Evolutionary conservation across 345 rosid genomes (phyloP).

Genomic region (Citropsis articulata): DNA sequence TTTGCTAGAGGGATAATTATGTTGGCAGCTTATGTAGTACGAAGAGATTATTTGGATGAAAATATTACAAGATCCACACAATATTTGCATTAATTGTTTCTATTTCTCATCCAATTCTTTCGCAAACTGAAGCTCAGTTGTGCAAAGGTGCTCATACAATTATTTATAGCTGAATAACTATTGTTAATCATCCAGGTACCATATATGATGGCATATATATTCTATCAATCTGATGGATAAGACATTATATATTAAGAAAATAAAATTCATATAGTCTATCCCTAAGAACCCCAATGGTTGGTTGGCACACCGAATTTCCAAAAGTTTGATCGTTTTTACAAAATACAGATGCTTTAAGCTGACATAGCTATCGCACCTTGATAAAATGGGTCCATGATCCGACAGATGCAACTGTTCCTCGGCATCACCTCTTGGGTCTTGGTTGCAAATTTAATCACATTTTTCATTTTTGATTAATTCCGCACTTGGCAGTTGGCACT

Average conservation of each 20-base stretch:
- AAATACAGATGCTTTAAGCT: conserved; percentile 4
- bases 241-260: background rate
- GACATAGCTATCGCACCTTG: conserved; percentile 10
- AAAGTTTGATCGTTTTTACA: conserved; percentile 7
- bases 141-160: too few relatives aligned
- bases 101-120: too few relatives aligned
- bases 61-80: too few relatives aligned
- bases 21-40: too few relatives aligned
- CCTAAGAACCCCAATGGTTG: background rate
- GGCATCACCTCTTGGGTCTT: background rate
- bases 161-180: too few relatives aligned
- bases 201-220: background rate
- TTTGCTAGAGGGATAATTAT: too few relatives aligned
- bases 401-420: conserved; percentile 10
- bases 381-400: conserved; percentile 14
- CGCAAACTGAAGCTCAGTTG: too few relatives aligned
- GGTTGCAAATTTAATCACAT: too few relatives aligned
- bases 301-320: conserved; percentile 12
- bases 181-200: background rate
- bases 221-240: conserved; percentile 3
- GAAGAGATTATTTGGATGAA: too few relatives aligned
- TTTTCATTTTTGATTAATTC: too few relatives aligned
- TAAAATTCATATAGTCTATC: background rate
- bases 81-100: too few relatives aligned
- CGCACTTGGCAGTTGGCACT: too few relatives aligned